phyloP scores from a whole-genome alignment of 768 basidiomycete genomes.

The Rhizopogon vulgaris region DNA sequence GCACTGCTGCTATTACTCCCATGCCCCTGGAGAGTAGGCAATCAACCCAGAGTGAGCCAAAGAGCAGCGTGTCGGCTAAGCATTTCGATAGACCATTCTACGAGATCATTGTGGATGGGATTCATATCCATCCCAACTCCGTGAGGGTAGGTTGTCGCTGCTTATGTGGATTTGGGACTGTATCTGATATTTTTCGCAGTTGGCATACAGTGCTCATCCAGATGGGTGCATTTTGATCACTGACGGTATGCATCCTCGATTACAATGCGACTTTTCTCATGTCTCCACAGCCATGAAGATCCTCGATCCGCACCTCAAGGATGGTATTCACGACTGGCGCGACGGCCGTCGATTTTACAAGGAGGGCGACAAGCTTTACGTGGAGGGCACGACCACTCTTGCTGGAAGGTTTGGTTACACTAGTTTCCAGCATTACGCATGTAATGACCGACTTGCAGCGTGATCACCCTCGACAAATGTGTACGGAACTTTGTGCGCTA shows the following conservation, averaged over 20 bases:
- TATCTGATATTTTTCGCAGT: constrained; percentile 30
- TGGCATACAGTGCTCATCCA: constrained; percentile 78
- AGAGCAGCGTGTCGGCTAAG: constrained; percentile 40
- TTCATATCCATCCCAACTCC: constrained; percentile 88
- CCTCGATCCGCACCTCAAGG: constrained; percentile 76
- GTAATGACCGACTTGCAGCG: constrained; percentile 33
- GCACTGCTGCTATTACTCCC: constrained; percentile 6
- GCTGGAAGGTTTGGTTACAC: constrained; percentile 65
- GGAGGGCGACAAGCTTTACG: constrained; percentile 70
- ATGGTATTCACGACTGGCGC: constrained; percentile 86
- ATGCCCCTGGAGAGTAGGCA: constrained; percentile 14
- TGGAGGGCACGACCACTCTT: constrained; percentile 83
- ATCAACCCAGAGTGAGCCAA: constrained; percentile 33
- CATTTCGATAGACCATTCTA: constrained; percentile 72
- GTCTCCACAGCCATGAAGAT: constrained; percentile 65
- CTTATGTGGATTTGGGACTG: not conserved
- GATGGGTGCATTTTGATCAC: constrained; percentile 88
- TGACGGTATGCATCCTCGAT: constrained; percentile 51
- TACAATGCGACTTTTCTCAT: not conserved
- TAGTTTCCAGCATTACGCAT: not conserved
- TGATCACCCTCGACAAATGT: constrained; percentile 78
- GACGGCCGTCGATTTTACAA: constrained; percentile 78
- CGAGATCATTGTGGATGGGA: constrained; percentile 85
- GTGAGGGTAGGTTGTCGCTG: constrained; percentile 53
- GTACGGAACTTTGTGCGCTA: constrained; percentile 81